Conservation (phyloP, 2,329 filamentous ascomycete genomes). For the Botrytis fragariae region DNA sequence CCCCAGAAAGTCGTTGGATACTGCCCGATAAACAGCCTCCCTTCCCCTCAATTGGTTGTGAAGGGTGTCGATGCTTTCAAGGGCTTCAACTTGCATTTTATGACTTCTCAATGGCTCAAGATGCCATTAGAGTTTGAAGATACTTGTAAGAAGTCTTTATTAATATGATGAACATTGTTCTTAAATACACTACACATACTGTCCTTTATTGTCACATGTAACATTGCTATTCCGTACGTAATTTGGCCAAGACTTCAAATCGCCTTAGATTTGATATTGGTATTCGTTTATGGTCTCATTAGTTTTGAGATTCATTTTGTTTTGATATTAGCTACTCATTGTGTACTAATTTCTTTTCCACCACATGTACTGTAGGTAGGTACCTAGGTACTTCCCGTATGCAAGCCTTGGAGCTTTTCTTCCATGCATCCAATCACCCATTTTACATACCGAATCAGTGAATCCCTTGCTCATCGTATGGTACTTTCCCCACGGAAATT, state of each 20-base stretch:
- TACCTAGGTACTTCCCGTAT: background rate
- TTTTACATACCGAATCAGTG: background rate
- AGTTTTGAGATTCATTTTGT: background rate
- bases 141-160: background rate
- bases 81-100: background rate
- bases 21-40: background rate
- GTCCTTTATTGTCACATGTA: background rate
- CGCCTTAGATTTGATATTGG: constrained; percentile 1
- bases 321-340: background rate
- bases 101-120: background rate
- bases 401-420: background rate
- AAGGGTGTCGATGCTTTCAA: background rate
- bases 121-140: background rate
- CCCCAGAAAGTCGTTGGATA: background rate
- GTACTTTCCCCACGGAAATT: constrained; percentile 4
- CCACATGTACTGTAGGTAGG: background rate
- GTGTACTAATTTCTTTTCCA: background rate
- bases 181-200: background rate
- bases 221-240: background rate
- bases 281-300: background rate
- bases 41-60: constrained; percentile 10
- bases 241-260: background rate
- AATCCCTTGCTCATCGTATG: constrained; percentile 4
- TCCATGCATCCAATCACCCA: background rate
- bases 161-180: background rate